phyloP scores from a whole-genome alignment of 345 rosid genomes.

The Diplotaxis tenuifolia region DNA sequence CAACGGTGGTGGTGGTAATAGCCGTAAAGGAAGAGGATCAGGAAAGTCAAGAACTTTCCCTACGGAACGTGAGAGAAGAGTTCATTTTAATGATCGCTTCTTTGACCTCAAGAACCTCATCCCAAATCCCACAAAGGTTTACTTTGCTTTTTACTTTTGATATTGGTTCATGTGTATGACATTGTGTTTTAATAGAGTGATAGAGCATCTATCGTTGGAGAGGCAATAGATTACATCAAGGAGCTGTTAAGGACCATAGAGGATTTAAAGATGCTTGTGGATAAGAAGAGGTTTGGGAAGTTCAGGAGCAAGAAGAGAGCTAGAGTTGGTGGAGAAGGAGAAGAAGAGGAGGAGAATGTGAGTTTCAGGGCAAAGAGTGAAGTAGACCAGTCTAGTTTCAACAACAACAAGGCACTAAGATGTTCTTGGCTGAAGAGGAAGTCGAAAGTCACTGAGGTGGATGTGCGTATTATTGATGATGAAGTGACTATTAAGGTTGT shows the following conservation, averaged over 20 bases:
- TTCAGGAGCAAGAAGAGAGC: constrained; percentile 56
- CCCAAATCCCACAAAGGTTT: constrained; percentile 67
- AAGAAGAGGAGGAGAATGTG: constrained; percentile 32
- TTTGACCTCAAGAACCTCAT: constrained; percentile 46
- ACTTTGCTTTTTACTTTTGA: background rate
- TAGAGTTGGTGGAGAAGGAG: constrained; percentile 28
- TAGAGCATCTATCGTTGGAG: constrained; percentile 73
- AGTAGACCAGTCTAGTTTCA: constrained; percentile 46
- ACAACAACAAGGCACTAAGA: constrained; percentile 43
- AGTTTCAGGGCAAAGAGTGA: constrained; percentile 38
- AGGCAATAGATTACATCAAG: constrained; percentile 70
- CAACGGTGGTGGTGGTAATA: constrained; percentile 32
- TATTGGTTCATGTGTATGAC: background rate
- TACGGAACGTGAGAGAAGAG: constrained; percentile 64
- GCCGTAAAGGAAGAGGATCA: constrained; percentile 43
- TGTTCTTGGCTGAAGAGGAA: constrained; percentile 88
- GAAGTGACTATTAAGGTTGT: constrained; percentile 77
- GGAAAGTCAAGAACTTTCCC: constrained; percentile 56
- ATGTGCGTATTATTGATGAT: constrained; percentile 70
- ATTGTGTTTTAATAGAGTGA: constrained; percentile 42
- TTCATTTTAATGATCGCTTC: constrained; percentile 50
- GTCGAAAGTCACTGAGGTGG: constrained; percentile 70
- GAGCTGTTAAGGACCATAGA: constrained; percentile 60
- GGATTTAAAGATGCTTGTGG: constrained; percentile 65
- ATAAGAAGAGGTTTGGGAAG: constrained; percentile 59